Conservation (phyloP, 2,329 filamentous ascomycete species). For the Phialophora chinensis region DNA sequence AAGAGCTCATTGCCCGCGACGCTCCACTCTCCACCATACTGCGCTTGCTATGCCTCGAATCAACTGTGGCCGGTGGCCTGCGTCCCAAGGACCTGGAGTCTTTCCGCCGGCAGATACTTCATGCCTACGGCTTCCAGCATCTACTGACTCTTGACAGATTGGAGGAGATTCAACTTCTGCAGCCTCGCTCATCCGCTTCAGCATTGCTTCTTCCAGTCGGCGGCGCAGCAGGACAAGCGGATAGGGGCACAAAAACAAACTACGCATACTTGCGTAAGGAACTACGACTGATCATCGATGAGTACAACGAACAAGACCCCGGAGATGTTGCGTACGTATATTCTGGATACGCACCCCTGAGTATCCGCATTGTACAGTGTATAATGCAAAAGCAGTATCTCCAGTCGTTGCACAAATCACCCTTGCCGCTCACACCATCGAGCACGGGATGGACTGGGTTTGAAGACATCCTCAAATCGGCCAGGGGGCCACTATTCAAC, state of each 20-base stretch:
- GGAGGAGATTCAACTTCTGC: slow-evolving; percentile 86
- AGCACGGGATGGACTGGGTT: slow-evolving; percentile 90
- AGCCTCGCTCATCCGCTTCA: slow-evolving; percentile 75
- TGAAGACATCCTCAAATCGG: slow-evolving; percentile 87
- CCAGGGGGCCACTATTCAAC: slow-evolving; percentile 87
- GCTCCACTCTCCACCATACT: slow-evolving; percentile 81
- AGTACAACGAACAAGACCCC: slow-evolving; percentile 92
- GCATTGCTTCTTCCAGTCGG: slow-evolving; percentile 81
- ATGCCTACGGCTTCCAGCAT: slow-evolving; percentile 95
- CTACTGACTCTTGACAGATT: slow-evolving; percentile 85
- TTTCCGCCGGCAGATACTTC: slow-evolving; percentile 84
- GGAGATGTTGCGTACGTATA: slow-evolving; percentile 98
- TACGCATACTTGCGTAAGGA: slow-evolving; percentile 87
- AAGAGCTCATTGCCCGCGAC: slow-evolving; percentile 91
- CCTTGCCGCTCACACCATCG: slow-evolving; percentile 61
- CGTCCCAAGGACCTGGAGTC: slow-evolving; percentile 86
- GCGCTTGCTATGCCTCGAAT: slow-evolving; percentile 87
- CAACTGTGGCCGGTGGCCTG: slow-evolving; percentile 85
- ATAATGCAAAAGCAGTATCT: slow-evolving; percentile 90
- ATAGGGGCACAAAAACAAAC: slow-evolving; percentile 75
- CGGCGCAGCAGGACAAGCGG: slow-evolving; percentile 55
- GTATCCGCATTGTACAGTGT: slow-evolving; percentile 87
- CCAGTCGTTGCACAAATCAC: slow-evolving; percentile 70
- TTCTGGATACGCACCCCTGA: slow-evolving; percentile 93
- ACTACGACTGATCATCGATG: slow-evolving; percentile 88